A percentile compares a stretch with the other conserved stretches of the same genome.
Conservation (phyloP, 192 early-diverging fungal genomes). For the Rhizoclosmatium globosum region DNA sequence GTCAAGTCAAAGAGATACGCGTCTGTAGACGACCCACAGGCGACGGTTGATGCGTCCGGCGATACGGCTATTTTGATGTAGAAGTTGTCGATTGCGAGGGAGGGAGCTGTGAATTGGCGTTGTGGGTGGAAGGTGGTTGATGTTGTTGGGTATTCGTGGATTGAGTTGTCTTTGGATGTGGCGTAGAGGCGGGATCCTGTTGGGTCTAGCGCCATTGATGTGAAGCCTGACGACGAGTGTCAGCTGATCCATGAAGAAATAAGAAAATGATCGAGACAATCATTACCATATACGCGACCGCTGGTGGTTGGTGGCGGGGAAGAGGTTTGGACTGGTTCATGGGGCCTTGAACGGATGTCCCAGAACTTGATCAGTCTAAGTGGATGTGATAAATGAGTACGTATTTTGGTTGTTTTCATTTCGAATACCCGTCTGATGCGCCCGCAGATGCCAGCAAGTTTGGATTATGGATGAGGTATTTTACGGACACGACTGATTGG, state of each 20-base stretch:
- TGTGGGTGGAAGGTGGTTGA: conserved; percentile 59
- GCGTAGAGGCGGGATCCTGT: conserved; percentile 75
- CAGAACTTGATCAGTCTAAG: conserved; percentile 77
- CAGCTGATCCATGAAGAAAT: no score
- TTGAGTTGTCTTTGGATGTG: conserved; percentile 73
- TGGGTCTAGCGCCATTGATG: conserved; percentile 28
- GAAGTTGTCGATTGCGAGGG: conserved; percentile 70
- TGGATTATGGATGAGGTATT: conserved; percentile 54
- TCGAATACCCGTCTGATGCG: conserved; percentile 65
- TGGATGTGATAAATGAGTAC: conserved; percentile 38
- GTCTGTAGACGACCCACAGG: conserved; percentile 71
- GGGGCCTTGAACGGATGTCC: conserved; percentile 70
- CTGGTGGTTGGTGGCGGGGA: neutral
- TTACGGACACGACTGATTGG: conserved; percentile 64
- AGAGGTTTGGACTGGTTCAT: conserved; percentile 4
- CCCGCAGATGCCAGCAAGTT: conserved; percentile 68
- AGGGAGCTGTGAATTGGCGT: conserved; percentile 60
- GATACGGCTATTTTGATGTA: conserved; percentile 74
- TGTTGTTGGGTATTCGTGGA: conserved; percentile 69
- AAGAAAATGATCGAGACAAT: no score
- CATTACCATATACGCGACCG: conserved; percentile 26
- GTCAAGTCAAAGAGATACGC: conserved; percentile 80
- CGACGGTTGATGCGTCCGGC: conserved; percentile 76
- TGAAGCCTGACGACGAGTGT: no score
- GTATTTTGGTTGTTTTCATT: neutral